phyloP scores from a whole-genome alignment of 768 basidiomycete species.

The Boletus eberwhitei region DNA sequence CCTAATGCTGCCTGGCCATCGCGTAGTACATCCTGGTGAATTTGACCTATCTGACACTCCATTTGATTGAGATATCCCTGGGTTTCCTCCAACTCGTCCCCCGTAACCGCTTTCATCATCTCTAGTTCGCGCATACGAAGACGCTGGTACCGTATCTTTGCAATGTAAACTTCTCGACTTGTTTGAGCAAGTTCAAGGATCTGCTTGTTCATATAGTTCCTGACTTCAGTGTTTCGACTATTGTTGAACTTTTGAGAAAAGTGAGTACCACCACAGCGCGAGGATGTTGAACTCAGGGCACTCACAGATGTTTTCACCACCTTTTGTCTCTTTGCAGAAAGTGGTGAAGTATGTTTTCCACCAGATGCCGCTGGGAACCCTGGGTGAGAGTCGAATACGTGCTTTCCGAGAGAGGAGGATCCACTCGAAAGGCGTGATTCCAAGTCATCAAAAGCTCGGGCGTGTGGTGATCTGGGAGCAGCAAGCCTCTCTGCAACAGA shows the following conservation, averaged over 20 bases:
- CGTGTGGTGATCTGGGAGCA: too few relatives aligned
- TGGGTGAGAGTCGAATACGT: too few relatives aligned
- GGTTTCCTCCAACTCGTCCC: background rate
- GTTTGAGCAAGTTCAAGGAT: background rate
- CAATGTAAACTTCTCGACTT: background rate
- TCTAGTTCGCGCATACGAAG: background rate
- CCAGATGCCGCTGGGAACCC: too few relatives aligned
- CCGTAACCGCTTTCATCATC: background rate
- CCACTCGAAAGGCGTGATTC: too few relatives aligned
- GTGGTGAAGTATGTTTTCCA: too few relatives aligned
- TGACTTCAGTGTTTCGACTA: background rate
- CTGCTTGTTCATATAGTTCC: background rate
- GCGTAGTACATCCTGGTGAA: background rate
- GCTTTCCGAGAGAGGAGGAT: too few relatives aligned
- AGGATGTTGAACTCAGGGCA: background rate
- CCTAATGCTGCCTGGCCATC: background rate
- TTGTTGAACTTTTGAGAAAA: background rate
- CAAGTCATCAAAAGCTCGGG: too few relatives aligned
- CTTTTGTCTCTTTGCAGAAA: too few relatives aligned
- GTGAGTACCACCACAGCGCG: background rate
- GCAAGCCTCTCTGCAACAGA: too few relatives aligned
- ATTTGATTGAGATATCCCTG: background rate
- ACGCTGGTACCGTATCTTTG: background rate
- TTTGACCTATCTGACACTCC: background rate
- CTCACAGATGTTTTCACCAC: background rate